phyloP scores from a whole-genome alignment of 148 eudicot genomes.

The Beta vulgaris region DNA sequence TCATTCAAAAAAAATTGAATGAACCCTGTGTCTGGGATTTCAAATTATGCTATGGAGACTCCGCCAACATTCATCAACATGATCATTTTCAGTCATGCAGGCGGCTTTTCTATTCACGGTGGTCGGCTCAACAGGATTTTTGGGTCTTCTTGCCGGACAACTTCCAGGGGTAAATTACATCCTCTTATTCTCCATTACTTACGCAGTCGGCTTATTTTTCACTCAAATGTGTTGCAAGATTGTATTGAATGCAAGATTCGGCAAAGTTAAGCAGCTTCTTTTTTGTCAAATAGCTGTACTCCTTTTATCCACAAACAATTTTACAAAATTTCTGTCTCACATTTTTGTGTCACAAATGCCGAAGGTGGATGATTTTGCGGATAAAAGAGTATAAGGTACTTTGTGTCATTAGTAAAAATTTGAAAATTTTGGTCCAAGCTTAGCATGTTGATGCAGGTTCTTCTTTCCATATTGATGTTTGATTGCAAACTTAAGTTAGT shows the following conservation, averaged over 20 bases:
- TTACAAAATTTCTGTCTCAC: neutral
- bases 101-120: conserved; percentile 92
- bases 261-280: neutral
- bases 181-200: conserved; percentile 4
- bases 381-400: neutral
- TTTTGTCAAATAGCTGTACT: neutral
- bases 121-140: conserved; percentile 81
- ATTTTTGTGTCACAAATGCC: neutral
- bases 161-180: conserved; percentile 86
- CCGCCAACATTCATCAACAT: conserved; percentile 36
- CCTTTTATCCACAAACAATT: too few relatives aligned
- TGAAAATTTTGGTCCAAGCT: neutral
- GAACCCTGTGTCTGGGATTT: neutral
- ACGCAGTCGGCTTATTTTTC: neutral
- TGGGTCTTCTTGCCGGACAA: conserved; percentile 86
- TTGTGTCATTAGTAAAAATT: neutral
- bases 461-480: neutral
- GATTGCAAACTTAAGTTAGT: neutral
- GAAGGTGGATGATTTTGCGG: neutral
- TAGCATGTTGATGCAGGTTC: neutral
- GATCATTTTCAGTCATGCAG: conserved; percentile 83
- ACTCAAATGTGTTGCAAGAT: neutral
- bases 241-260: neutral
- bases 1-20: neutral
- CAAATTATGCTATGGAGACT: neutral